Evolutionary conservation across 805 yeast genomes (phyloP).

Genomic region (Starmerella riodocensis): DNA sequence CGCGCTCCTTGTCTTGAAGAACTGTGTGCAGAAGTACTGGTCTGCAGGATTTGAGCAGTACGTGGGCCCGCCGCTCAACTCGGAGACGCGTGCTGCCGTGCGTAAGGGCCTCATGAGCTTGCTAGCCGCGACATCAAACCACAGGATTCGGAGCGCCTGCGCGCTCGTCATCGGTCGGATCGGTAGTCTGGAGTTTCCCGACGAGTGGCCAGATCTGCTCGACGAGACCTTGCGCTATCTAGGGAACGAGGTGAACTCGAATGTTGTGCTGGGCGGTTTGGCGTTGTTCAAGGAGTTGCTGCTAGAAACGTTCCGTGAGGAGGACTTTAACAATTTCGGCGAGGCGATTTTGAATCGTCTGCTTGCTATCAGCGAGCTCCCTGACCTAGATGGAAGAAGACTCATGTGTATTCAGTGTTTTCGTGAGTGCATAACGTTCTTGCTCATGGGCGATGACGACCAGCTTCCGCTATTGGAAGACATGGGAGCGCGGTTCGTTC

Average conservation of each 20-base stretch:
- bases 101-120: constrained; percentile 41
- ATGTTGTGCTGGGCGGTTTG: constrained; percentile 33
- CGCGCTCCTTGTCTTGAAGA: constrained; percentile 45
- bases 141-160: constrained; percentile 42
- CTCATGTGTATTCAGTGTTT: constrained; percentile 26
- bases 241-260: constrained; percentile 30
- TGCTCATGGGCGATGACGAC: constrained; percentile 24
- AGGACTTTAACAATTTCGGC: constrained; percentile 69
- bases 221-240: constrained; percentile 13
- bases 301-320: constrained; percentile 75
- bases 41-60: constrained; percentile 68
- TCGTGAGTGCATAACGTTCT: constrained; percentile 25
- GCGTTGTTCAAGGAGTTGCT: constrained; percentile 47
- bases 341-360: constrained; percentile 18
- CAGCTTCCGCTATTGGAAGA: constrained; percentile 18
- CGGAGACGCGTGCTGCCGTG: constrained; percentile 38
- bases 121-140: constrained; percentile 35
- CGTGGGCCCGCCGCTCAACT: constrained; percentile 49
- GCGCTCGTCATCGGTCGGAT: constrained; percentile 72
- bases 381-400: constrained; percentile 2
- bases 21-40: constrained; percentile 65
- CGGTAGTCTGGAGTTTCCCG: constrained; percentile 84
- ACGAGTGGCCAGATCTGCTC: constrained; percentile 74
- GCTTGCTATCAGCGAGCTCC: constrained; percentile 17
- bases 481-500: constrained; percentile 13